Evolutionary conservation across 1,284 basidiomycete genomes (phyloP).

Genomic region (Flammula alnicola): DNA sequence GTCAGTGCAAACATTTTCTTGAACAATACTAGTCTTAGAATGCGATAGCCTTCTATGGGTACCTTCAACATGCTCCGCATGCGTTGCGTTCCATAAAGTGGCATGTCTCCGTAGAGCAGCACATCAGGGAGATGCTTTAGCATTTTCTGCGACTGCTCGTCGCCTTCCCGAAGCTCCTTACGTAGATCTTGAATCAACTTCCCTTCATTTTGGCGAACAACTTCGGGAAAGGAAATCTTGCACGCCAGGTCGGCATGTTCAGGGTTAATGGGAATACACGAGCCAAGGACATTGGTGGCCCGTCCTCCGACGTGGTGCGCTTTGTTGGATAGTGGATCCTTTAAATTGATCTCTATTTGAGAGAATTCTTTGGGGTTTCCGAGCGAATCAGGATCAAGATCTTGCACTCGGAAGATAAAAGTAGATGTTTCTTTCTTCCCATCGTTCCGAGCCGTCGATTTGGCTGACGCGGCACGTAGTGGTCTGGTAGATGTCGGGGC

Average conservation of each 20-base stretch:
- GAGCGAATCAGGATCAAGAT: no score
- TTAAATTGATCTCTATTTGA: no score
- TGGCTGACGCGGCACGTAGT: no score
- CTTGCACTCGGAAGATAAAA: no score
- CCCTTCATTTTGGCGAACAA: constrained; percentile 3
- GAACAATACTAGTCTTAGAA: constrained; percentile 6
- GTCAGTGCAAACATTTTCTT: constrained; percentile 7
- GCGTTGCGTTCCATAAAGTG: neutral
- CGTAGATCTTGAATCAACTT: constrained; percentile 1
- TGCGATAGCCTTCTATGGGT: constrained; percentile 6
- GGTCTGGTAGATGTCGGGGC: no score
- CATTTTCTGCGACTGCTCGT: neutral
- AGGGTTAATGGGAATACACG: neutral
- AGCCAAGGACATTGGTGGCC: constrained; percentile 4
- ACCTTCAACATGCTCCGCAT: constrained; percentile 6
- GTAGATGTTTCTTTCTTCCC: no score
- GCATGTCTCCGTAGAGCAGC: constrained; percentile 9
- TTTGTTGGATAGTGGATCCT: no score
- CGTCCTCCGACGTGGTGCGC: neutral
- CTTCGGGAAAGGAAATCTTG: constrained; percentile 4
- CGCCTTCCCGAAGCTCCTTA: neutral
- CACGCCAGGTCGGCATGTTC: neutral
- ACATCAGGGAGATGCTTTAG: constrained; percentile 7
- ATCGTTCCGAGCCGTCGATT: no score
- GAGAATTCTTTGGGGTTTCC: no score